Evolutionary conservation across 108 stramenopile genomes (phyloP).

Genomic region (Epipyxis sp.): DNA sequence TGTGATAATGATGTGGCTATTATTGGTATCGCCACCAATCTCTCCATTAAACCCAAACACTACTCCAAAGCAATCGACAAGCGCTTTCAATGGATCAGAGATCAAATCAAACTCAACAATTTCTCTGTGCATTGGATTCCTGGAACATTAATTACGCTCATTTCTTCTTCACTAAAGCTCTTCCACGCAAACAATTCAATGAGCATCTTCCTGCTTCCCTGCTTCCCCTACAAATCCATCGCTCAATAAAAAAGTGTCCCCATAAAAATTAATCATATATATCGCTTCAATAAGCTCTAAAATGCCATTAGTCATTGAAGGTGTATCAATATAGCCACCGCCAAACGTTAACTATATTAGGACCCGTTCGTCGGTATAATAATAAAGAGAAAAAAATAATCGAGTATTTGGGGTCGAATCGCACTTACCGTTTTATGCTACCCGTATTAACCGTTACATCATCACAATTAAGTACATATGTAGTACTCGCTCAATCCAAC

Average conservation of each 20-base stretch:
- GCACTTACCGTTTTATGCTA: too few species aligned
- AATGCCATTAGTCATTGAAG: too few species aligned
- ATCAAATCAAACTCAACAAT: not conserved
- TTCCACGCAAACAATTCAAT: not conserved
- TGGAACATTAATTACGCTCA: not conserved
- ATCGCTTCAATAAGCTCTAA: not conserved
- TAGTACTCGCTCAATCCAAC: too few species aligned
- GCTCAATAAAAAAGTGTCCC: not conserved
- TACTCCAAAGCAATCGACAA: not conserved
- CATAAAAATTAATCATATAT: not conserved
- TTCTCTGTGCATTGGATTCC: not conserved
- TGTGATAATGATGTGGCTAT: not conserved
- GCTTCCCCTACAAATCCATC: not conserved
- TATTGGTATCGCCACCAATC: not conserved
- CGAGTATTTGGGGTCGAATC: too few species aligned
- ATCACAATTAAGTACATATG: too few species aligned
- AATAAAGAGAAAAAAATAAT: too few species aligned
- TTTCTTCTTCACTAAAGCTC: not conserved
- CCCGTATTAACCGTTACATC: too few species aligned
- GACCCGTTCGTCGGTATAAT: too few species aligned
- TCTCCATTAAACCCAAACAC: not conserved
- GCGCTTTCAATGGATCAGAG: not conserved
- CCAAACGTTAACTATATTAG: too few species aligned
- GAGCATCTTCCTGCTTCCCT: not conserved
- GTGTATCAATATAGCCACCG: too few species aligned